Conservation (phyloP, 2,329 filamentous ascomycete genomes). For the Fusarium palustre region DNA sequence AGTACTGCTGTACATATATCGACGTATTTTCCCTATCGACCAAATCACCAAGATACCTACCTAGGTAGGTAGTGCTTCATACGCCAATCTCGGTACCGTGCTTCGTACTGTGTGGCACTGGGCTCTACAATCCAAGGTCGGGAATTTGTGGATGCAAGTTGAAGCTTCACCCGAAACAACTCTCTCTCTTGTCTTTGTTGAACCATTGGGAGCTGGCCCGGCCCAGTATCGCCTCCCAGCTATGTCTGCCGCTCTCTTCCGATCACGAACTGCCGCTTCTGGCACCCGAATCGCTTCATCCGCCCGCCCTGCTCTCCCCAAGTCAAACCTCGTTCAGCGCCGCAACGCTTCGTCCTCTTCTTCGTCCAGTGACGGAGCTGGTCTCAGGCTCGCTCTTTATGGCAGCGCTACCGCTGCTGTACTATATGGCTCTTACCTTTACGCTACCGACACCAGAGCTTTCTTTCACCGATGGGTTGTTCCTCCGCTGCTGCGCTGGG, state of each 20-base stretch:
- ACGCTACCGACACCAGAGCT: conserved; percentile 79
- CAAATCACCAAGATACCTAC: no score
- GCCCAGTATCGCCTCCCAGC: conserved; percentile 44
- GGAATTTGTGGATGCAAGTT: conserved; percentile 43
- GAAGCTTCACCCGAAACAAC: conserved; percentile 46
- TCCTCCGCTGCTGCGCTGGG: conserved; percentile 72
- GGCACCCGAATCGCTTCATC: conserved; percentile 36
- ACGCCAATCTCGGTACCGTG: conserved; percentile 22
- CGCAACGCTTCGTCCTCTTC: conserved; percentile 54
- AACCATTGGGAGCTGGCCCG: conserved; percentile 49
- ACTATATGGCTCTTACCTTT: conserved; percentile 68
- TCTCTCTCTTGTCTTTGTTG: conserved; percentile 39
- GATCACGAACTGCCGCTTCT: conserved; percentile 41
- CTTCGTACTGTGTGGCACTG: conserved; percentile 40
- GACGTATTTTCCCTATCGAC: no score
- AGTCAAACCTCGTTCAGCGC: conserved; percentile 39
- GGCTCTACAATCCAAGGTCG: conserved; percentile 35
- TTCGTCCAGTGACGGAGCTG: conserved; percentile 47
- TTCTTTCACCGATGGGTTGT: conserved; percentile 76
- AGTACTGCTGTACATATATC: no score
- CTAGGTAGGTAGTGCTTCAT: no score
- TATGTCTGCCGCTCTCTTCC: conserved; percentile 45
- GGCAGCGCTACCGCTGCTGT: conserved; percentile 57
- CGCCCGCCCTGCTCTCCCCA: conserved; percentile 36
- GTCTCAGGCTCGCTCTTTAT: conserved; percentile 55